Conservation (phyloP, 345 rosid species). For the Brassica nigra region DNA sequence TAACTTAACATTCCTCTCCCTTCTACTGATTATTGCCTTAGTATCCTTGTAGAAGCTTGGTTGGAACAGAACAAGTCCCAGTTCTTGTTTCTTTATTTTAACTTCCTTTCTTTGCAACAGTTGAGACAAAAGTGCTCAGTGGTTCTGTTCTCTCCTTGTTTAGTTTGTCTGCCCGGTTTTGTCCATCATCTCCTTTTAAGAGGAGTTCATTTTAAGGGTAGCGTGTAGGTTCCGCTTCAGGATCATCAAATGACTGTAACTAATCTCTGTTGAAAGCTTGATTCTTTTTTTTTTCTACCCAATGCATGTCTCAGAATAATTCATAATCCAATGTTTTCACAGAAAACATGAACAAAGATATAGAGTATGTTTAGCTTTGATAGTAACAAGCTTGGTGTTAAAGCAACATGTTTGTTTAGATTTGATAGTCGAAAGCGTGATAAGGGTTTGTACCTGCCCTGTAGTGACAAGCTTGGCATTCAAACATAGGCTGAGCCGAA, state of each 20-base stretch:
- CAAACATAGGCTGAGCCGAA: conserved; percentile 41
- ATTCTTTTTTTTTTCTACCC: conserved; percentile 10
- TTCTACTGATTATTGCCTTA: conserved; percentile 43
- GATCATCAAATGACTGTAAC: conserved; percentile 32
- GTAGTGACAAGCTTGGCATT: conserved; percentile 58
- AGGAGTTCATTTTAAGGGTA: conserved; percentile 27
- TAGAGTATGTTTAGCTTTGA: conserved; percentile 14
- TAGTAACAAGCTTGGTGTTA: conserved; percentile 48
- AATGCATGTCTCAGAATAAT: background rate
- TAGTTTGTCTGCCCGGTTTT: conserved; percentile 40
- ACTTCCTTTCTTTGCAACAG: conserved; percentile 27
- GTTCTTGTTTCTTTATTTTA: conserved; percentile 43
- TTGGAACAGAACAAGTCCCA: background rate
- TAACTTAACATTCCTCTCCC: conserved; percentile 50
- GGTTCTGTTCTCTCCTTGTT: conserved; percentile 29
- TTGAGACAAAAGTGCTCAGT: conserved; percentile 31
- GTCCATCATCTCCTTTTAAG: conserved; percentile 23
- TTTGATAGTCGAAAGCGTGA: conserved; percentile 26
- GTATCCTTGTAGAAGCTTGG: conserved; percentile 52
- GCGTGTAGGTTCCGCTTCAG: conserved; percentile 17
- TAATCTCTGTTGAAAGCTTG: conserved; percentile 26
- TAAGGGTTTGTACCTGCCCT: conserved; percentile 26
- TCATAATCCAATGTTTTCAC: background rate
- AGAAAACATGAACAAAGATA: conserved; percentile 9
- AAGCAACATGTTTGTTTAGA: conserved; percentile 28